These are phyloP conservation scores for Pichia nakasei DNA, from an alignment of 805 yeast species.

Conservation along the genomic window DNA sequence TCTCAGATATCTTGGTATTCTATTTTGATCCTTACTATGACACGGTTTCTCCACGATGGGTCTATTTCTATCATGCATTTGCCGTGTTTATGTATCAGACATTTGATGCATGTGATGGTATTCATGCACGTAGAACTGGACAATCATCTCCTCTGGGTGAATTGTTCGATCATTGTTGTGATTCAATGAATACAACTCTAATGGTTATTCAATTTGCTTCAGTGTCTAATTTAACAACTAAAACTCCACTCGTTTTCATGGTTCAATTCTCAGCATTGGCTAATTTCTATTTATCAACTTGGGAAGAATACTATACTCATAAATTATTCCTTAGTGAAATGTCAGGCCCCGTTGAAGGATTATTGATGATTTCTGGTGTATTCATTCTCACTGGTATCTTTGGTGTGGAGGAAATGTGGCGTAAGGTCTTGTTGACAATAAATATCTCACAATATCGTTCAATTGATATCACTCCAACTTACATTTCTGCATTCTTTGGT, in stretches of 20 bases:
- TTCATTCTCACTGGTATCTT: constrained; percentile 54
- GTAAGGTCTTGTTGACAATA: constrained; percentile 24
- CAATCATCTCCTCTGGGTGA: constrained; percentile 93
- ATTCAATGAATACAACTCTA: constrained; percentile 61
- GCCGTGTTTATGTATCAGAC: constrained; percentile 89
- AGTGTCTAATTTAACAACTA: constrained; percentile 62
- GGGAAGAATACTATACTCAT: constrained; percentile 95
- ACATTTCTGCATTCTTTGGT: constrained; percentile 42
- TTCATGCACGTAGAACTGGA: constrained; percentile 93
- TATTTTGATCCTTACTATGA: constrained; percentile 64
- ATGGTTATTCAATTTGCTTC: constrained; percentile 68
- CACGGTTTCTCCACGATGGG: constrained; percentile 62
- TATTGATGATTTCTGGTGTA: constrained; percentile 48
- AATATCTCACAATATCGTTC: background rate
- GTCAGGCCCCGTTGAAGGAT: constrained; percentile 96
- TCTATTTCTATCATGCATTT: constrained; percentile 65
- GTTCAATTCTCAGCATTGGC: constrained; percentile 67
- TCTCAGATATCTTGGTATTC: constrained; percentile 56
- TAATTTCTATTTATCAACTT: constrained; percentile 82
- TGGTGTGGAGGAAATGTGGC: constrained; percentile 64
- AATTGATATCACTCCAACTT: constrained; percentile 23
- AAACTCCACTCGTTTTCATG: constrained; percentile 48
- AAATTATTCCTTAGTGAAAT: constrained; percentile 65
- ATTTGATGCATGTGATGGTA: constrained; percentile 93
- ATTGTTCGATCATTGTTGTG: constrained; percentile 81